Evolutionary conservation across 768 basidiomycete genomes (phyloP).

Genomic region (Amanita pseudoporphyria): DNA sequence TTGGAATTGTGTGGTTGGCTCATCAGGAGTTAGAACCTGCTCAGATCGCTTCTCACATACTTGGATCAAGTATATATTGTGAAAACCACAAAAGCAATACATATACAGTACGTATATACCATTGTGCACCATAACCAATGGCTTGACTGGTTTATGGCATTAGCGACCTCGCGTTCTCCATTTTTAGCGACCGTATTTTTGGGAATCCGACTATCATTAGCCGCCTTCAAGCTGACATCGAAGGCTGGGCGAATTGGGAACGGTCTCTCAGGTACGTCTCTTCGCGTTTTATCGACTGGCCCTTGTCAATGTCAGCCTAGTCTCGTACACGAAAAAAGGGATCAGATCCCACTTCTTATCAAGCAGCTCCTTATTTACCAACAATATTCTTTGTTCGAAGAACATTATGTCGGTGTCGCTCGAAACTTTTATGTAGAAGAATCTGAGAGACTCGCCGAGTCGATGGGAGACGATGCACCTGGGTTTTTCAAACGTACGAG

Average conservation of each 20-base stretch:
- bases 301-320: slow-evolving; percentile 15
- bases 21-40: slow-evolving; percentile 30
- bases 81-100: slow-evolving; percentile 24
- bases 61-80: slow-evolving; percentile 60
- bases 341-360: slow-evolving; percentile 40
- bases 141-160: slow-evolving; percentile 11
- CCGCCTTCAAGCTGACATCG: slow-evolving; percentile 34
- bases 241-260: slow-evolving; percentile 46
- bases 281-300: neutral
- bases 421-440: slow-evolving; percentile 44
- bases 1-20: neutral
- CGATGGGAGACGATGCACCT: slow-evolving; percentile 32
- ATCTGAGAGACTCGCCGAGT: slow-evolving; percentile 28
- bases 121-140: neutral
- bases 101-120: slow-evolving; percentile 34
- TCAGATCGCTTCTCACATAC: slow-evolving; percentile 58
- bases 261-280: slow-evolving; percentile 29
- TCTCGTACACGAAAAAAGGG: slow-evolving; percentile 27
- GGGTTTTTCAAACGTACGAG: slow-evolving; percentile 44
- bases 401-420: slow-evolving; percentile 41
- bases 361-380: slow-evolving; percentile 45
- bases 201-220: slow-evolving; percentile 32
- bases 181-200: slow-evolving; percentile 45
- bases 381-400: slow-evolving; percentile 53
- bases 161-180: slow-evolving; percentile 47